Percentiles rank a stretch among this genome's conserved stretches.
Conservation (phyloP, 73 alveolate genomes). For the Effrenium voratum region DNA sequence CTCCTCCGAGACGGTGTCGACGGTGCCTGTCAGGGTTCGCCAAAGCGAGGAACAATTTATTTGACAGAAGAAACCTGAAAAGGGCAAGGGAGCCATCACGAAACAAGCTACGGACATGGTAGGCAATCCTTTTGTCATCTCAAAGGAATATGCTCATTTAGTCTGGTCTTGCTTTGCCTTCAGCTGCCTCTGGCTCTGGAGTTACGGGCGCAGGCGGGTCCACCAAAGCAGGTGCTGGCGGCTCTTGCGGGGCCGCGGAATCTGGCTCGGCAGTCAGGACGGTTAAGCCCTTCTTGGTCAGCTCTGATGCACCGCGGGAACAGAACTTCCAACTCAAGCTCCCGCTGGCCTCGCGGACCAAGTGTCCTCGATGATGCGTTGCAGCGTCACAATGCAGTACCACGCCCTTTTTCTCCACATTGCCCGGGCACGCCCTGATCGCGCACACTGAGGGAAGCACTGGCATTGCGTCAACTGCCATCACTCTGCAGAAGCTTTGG, state of each 20-base stretch:
- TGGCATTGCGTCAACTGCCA: neutral
- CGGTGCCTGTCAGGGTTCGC: too few species aligned
- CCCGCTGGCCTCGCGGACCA: neutral
- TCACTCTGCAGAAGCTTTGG: neutral
- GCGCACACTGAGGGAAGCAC: neutral
- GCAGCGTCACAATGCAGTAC: neutral
- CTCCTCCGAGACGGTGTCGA: too few species aligned
- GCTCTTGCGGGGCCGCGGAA: neutral
- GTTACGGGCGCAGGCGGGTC: neutral
- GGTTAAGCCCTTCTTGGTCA: neutral
- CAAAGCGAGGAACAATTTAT: too few species aligned
- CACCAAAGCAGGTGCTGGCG: neutral
- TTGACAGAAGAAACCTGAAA: too few species aligned
- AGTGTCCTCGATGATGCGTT: neutral
- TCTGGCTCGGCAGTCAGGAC: neutral
- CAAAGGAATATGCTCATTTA: neutral
- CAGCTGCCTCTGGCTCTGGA: neutral
- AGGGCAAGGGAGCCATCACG: too few species aligned
- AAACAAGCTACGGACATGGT: too few species aligned
- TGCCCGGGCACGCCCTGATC: neutral
- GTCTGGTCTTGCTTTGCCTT: neutral
- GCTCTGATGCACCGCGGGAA: conserved; percentile 3
- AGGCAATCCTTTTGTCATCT: too few species aligned
- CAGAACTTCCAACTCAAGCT: neutral
- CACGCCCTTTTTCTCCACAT: neutral